phyloP scores from a whole-genome alignment of 2,329 filamentous ascomycete species.

The Clarireedia hainanense region DNA sequence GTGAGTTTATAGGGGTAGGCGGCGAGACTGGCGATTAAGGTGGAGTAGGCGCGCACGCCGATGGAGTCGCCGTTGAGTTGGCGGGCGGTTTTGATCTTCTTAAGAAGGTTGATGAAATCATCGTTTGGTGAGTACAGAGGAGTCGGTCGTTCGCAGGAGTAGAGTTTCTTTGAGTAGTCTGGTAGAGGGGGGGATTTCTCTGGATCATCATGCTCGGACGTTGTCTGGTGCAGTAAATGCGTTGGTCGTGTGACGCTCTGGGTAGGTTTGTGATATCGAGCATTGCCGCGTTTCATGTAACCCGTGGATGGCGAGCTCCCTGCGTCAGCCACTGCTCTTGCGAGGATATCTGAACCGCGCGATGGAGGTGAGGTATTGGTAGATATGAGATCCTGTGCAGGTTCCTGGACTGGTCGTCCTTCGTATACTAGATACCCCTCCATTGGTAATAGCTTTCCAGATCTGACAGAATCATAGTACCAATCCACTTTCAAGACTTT shows the following conservation, averaged over 20 bases:
- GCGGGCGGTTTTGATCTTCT: conserved; percentile 65
- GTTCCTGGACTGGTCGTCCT: conserved; percentile 29
- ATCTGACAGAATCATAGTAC: conserved; percentile 46
- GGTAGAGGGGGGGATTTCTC: conserved; percentile 56
- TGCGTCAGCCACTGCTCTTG: conserved; percentile 22
- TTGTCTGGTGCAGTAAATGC: conserved; percentile 58
- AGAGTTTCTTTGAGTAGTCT: conserved; percentile 55
- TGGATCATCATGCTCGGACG: conserved; percentile 64
- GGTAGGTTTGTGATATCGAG: conserved; percentile 9
- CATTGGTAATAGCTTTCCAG: conserved; percentile 38
- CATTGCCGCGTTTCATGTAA: conserved; percentile 10
- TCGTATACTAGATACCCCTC: conserved; percentile 47
- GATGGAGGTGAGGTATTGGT: not conserved
- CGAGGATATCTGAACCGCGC: not conserved
- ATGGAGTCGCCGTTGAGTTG: conserved; percentile 67
- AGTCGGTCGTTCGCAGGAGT: conserved; percentile 76
- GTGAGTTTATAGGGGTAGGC: conserved; percentile 57
- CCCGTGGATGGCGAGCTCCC: conserved; percentile 14
- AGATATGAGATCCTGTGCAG: not conserved
- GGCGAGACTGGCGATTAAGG: conserved; percentile 72
- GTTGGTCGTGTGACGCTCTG: conserved; percentile 29
- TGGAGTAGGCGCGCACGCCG: conserved; percentile 79
- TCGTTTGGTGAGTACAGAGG: conserved; percentile 64
- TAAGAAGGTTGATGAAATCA: conserved; percentile 64
- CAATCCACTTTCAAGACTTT: conserved; percentile 51